These are phyloP conservation scores for Solanum tacnaense DNA, from an alignment of 257 asterid genomes.

Conservation along the genomic window DNA sequence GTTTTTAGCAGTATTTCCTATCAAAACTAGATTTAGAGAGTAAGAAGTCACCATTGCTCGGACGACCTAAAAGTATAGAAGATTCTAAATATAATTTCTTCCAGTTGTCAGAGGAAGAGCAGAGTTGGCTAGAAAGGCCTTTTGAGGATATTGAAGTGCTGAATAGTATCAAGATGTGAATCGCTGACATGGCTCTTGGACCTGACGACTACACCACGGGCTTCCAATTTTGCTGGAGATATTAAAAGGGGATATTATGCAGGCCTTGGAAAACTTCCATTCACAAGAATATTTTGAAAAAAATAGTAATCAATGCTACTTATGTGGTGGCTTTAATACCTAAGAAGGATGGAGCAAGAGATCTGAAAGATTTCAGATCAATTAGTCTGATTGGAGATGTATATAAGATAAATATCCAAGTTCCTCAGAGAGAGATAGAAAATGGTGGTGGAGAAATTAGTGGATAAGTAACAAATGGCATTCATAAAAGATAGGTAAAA, in stretches of 20 bases:
- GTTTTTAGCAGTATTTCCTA: not conserved
- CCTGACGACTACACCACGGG: not conserved
- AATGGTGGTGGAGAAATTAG: not conserved
- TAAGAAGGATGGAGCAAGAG: not conserved
- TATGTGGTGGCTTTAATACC: not conserved
- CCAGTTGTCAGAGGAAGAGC: not conserved
- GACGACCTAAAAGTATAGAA: not conserved
- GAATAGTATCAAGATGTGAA: not conserved
- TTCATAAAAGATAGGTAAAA: not conserved
- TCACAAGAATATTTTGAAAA: not conserved
- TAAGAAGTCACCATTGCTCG: not conserved
- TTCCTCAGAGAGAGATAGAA: not conserved
- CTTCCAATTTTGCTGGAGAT: not conserved
- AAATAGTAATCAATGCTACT: not conserved
- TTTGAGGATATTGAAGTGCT: not conserved
- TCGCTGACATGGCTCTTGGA: not conserved
- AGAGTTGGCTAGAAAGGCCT: not conserved
- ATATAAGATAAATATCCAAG: not conserved
- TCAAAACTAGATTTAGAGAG: not conserved
- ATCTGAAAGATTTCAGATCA: not conserved
- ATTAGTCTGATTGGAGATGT: not conserved
- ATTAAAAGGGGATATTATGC: not conserved
- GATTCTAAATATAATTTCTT: not conserved
- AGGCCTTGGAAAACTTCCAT: not conserved
- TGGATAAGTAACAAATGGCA: not conserved